phyloP scores from a whole-genome alignment of 2,329 filamentous ascomycete species.

The Ceratocystis destructans region DNA sequence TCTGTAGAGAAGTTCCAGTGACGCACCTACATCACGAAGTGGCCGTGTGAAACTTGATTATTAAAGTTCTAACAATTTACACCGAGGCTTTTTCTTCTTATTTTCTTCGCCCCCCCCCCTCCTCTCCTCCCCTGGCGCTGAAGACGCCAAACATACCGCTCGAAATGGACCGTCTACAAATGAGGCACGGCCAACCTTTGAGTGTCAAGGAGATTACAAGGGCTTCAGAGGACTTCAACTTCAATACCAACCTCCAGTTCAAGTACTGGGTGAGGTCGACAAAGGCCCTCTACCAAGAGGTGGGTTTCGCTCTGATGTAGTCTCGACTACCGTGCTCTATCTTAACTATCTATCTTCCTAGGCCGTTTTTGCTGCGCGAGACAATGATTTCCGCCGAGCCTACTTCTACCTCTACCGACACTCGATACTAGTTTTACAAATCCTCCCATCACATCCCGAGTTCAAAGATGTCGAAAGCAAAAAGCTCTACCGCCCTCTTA shows the following conservation, averaged over 20 bases:
- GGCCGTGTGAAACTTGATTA: too few relatives aligned
- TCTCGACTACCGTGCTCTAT: not conserved
- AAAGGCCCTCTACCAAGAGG: constrained; percentile 67
- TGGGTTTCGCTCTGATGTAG: constrained; percentile 27
- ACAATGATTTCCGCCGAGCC: constrained; percentile 75
- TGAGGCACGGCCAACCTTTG: constrained; percentile 22
- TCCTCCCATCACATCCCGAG: constrained; percentile 63
- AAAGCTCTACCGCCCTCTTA: constrained; percentile 42
- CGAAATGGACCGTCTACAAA: not conserved
- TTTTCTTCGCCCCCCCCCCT: not conserved
- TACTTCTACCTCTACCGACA: constrained; percentile 88
- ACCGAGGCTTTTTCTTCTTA: not conserved
- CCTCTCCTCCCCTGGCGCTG: too few relatives aligned
- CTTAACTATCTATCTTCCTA: constrained; percentile 27
- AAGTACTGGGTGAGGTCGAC: constrained; percentile 73
- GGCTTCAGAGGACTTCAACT: constrained; percentile 67
- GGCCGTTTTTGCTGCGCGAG: constrained; percentile 72
- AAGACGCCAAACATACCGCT: not conserved
- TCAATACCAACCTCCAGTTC: constrained; percentile 61
- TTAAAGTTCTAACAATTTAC: not conserved
- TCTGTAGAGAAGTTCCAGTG: too few relatives aligned
- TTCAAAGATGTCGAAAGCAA: constrained; percentile 52
- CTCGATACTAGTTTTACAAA: constrained; percentile 66
- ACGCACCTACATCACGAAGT: too few relatives aligned
- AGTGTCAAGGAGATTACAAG: constrained; percentile 64